Conservation (phyloP, 768 basidiomycete genomes). For the Lyophyllum semitale region DNA sequence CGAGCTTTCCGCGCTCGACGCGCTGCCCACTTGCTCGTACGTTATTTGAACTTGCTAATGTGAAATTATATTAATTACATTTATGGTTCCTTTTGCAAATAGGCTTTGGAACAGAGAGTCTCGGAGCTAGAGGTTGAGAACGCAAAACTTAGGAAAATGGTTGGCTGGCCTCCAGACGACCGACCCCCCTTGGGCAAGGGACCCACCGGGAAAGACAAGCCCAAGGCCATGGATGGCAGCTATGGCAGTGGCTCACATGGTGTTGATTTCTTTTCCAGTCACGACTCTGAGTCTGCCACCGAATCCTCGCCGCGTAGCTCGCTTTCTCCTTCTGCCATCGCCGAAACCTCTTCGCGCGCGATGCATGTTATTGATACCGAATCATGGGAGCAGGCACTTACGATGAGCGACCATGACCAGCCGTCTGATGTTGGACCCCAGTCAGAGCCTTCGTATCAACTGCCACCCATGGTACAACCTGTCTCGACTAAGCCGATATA, state of each 20-base stretch:
- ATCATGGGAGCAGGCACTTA: conserved; percentile 59
- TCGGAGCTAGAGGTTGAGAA: conserved; percentile 86
- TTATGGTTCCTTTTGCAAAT: conserved; percentile 30
- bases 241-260: conserved; percentile 19
- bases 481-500: conserved; percentile 50
- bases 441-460: conserved; percentile 46
- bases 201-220: conserved; percentile 86
- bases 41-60: conserved; percentile 33
- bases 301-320: conserved; percentile 61
- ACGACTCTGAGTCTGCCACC: conserved; percentile 44
- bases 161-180: conserved; percentile 74
- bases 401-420: conserved; percentile 45
- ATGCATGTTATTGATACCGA: conserved; percentile 50
- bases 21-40: conserved; percentile 82
- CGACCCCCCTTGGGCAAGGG: conserved; percentile 78
- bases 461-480: conserved; percentile 47
- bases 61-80: conserved; percentile 38
- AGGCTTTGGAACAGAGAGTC: conserved; percentile 84
- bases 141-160: conserved; percentile 64
- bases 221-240: conserved; percentile 46
- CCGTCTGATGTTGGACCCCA: conserved; percentile 26
- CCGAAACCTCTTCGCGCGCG: conserved; percentile 48
- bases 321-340: conserved; percentile 58
- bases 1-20: conserved; percentile 87
- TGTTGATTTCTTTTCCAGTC: conserved; percentile 36